phyloP scores from a whole-genome alignment of 1,284 basidiomycete genomes.

The Leccinum angustisporum region DNA sequence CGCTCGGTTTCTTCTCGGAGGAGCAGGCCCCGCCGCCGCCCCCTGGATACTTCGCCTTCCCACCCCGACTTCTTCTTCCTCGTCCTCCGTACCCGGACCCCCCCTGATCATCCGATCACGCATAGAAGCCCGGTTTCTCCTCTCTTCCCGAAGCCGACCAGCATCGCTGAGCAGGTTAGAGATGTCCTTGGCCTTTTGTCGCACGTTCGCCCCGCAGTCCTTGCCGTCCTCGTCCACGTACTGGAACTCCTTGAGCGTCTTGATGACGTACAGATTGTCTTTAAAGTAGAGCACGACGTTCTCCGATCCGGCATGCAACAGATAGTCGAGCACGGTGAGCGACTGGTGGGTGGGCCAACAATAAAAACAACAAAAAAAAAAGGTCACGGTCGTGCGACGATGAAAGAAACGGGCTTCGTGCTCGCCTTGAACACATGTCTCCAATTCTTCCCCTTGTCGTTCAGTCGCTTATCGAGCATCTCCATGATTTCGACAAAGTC shows the following conservation, averaged over 20 bases:
- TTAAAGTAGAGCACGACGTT: slow-evolving; percentile 99
- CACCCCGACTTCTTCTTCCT: slow-evolving; percentile 46
- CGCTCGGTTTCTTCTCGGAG: slow-evolving; percentile 38
- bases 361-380: neutral
- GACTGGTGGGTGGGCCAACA: slow-evolving; percentile 51
- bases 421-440: slow-evolving; percentile 96
- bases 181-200: slow-evolving; percentile 99
- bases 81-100: slow-evolving; percentile 44
- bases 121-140: slow-evolving; percentile 86
- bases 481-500: slow-evolving; percentile 99
- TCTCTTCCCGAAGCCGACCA: slow-evolving; percentile 80
- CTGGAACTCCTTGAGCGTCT: slow-evolving; percentile 99
- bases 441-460: slow-evolving; percentile 99
- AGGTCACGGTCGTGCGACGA: neutral
- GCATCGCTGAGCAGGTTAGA: slow-evolving; percentile 95
- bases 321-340: slow-evolving; percentile 94
- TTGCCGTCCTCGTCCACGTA: slow-evolving; percentile 95
- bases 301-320: slow-evolving; percentile 94
- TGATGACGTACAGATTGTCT: slow-evolving; percentile 98
- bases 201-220: slow-evolving; percentile 97
- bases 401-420: slow-evolving; percentile 3
- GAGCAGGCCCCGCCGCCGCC: neutral
- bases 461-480: slow-evolving; percentile 98
- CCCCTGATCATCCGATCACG: slow-evolving; percentile 89
- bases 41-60: slow-evolving; percentile 33